Base-by-base conservation (phyloP, 805 yeast species). In the Cyberlindnera subsufficiens region DNA sequence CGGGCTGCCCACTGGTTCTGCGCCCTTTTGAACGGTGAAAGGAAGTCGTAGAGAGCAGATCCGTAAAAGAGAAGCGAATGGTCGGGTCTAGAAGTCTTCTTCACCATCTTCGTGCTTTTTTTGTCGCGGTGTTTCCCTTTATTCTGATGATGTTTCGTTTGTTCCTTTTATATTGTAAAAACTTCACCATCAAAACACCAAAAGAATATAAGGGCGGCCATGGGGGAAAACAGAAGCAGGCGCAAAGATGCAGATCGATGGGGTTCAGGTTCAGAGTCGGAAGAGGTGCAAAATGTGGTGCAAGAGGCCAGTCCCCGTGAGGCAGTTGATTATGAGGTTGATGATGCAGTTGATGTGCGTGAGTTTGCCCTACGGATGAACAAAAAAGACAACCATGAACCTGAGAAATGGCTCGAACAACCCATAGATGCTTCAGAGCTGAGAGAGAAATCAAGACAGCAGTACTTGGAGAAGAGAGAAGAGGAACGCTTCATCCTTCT, bases 1-100 rank as follows among this genome's bases (percentile, higher is more conserved):
- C 93, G 68, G 0, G 93, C 91, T 5, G 86, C 82, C 96, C 96
- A 90, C 69, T 88, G 96, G 55, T 83, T 86, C 30, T 82, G 86
- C 0, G 91, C 90, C 36, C 82, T 78, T 53, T 79, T 80, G 59
- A 88, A 89, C 10, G 87, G 86, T 18, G 77, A 75, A n/a, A 89
- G 64, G 51, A 88, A 80, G 55, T 84, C 93, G 54, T 82, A 78
- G 33, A 87, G 64, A 0, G 96, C 96, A 0, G 93, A 77, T 8
- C 74, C 74, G 43, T 66, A 66, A 44, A 75, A 71, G 14, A 56
- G 41, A 16, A 47, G 43, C 32, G 54, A 47, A 2, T n/a, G 11
- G 10, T 14, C 30, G 16, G 18, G 27, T 6, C 18, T 22, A 4
- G 30, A 25, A n/a, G 38, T 8, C 16, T 22, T 25, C 38, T 35